Percentiles rank a stretch among this genome's conserved stretches.
phyloP scores from a whole-genome alignment of 805 yeast species.

The Vanderwaltozyma polyspora region DNA sequence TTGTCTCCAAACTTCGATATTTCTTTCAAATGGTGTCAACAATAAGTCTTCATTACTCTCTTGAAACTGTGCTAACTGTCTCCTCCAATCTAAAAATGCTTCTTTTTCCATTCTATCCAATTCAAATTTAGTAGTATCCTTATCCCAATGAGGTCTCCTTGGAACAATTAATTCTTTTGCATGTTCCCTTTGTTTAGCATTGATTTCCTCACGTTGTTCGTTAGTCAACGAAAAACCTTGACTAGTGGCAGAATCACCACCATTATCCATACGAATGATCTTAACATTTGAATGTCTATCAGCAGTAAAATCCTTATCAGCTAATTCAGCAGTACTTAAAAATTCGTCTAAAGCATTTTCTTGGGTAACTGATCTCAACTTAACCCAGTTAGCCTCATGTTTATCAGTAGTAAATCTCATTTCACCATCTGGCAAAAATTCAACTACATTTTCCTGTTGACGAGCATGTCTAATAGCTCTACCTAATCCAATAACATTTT shows the following conservation, averaged over 20 bases:
- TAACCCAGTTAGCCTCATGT: constrained; percentile 81
- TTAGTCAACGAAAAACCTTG: constrained; percentile 53
- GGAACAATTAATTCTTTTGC: constrained; percentile 76
- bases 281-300: constrained; percentile 75
- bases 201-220: constrained; percentile 53
- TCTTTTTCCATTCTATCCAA: constrained; percentile 81
- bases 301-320: constrained; percentile 93
- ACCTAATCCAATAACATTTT: constrained; percentile 78
- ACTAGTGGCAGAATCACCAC: constrained; percentile 29
- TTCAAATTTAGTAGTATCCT: constrained; percentile 57
- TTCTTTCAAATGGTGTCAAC: constrained; percentile 93
- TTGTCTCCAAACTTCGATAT: constrained; percentile 96
- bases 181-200: constrained; percentile 53
- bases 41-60: constrained; percentile 69
- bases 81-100: constrained; percentile 89
- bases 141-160: constrained; percentile 81
- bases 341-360: constrained; percentile 91
- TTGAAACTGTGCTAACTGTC: constrained; percentile 74
- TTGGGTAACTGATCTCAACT: constrained; percentile 86
- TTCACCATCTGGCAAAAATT: constrained; percentile 74
- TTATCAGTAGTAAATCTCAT: constrained; percentile 78
- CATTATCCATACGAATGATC: constrained; percentile 60
- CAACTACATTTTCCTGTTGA: constrained; percentile 54
- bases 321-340: constrained; percentile 86
- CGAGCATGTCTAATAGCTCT: constrained; percentile 69